Base-by-base conservation (phyloP, 352 stramenopile species). In the Phytophthora chlamydospora region DNA sequence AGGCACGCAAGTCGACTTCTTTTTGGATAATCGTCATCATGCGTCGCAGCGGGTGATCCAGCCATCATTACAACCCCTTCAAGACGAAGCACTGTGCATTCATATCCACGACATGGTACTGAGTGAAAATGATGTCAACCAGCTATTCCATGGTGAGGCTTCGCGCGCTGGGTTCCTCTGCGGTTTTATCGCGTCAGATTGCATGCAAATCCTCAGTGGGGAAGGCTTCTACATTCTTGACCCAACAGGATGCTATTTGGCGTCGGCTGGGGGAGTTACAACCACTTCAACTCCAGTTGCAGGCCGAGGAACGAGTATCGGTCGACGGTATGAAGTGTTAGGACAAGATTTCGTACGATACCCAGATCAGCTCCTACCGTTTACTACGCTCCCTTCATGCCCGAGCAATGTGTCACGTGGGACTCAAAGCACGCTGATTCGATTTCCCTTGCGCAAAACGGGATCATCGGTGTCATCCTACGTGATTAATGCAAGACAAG, bases 141-240 rank as follows among this genome's bases (percentile, higher is more conserved):
- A 48, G 1, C 58, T 89, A 8, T 90, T 81, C 41, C 62, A 67
- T 11, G 66, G 73, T 33, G 80, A 89, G 29, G 75, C 75, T 13
- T 85, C 79, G 11, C 75, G 77, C 33, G 35, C 71, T 12, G 84
- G 79, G 4, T 64, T 93, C 27, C 61, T 91, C 13, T 79, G 66
- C 12, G 82, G 80, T 0, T 90, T 93, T 52, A 68, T 78, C 14
- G 73, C 79, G n/a, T 82, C 80, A 5, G 81, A 93, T 32, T 93
- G 82, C 55, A 78, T 91, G 61, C 85, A 93, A 53, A 88, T 93
- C 62, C 58, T 93, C 6, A 91, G 78, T 49, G 85, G 80, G 24
- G 73, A 86, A n/a, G 68, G 68, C 0, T 91, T 91, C 44, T 93
- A 90, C 46, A 69, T 93, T 36, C 55, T 93, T n/a, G 85, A 93